These are phyloP conservation scores for Phytomonas serpens DNA, from an alignment of 208 protist species.

Conservation along the genomic window DNA sequence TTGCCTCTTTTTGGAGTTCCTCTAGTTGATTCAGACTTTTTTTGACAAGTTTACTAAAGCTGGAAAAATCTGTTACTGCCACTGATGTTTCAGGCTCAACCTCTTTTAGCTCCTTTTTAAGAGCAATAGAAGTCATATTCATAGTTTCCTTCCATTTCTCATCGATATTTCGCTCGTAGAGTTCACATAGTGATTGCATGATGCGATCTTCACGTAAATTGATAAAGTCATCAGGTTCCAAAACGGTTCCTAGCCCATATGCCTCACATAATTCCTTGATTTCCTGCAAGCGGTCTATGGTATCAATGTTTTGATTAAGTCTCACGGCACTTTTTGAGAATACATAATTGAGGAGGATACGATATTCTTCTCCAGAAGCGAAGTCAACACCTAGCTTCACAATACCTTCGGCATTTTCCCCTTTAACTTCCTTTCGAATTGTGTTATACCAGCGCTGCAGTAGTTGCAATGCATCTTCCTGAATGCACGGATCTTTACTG, in stretches of 20 bases:
- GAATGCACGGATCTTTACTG: not conserved
- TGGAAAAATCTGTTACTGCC: not conserved
- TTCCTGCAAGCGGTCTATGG: conserved; percentile 34
- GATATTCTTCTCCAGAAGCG: conserved; percentile 47
- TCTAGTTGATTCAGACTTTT: not conserved
- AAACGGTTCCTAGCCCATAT: conserved; percentile 28
- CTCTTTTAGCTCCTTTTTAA: not conserved
- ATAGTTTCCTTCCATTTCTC: conserved; percentile 12
- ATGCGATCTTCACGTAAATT: conserved; percentile 65
- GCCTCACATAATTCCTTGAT: conserved; percentile 32
- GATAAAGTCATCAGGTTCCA: conserved; percentile 52
- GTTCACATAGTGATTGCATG: conserved; percentile 38
- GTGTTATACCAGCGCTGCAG: conserved; percentile 65
- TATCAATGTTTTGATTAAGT: conserved; percentile 21
- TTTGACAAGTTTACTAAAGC: not conserved
- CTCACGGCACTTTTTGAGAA: conserved; percentile 27
- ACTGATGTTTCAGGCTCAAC: not conserved
- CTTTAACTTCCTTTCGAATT: conserved; percentile 19
- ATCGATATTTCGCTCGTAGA: conserved; percentile 24
- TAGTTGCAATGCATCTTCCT: conserved; percentile 10
- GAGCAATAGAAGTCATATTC: not conserved
- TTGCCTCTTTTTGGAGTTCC: not conserved
- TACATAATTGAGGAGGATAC: conserved; percentile 41
- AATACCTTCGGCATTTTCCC: conserved; percentile 14
- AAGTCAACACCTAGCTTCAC: conserved; percentile 58